Conservation (phyloP, 768 basidiomycete species). For the Termitomyces titanicus region DNA sequence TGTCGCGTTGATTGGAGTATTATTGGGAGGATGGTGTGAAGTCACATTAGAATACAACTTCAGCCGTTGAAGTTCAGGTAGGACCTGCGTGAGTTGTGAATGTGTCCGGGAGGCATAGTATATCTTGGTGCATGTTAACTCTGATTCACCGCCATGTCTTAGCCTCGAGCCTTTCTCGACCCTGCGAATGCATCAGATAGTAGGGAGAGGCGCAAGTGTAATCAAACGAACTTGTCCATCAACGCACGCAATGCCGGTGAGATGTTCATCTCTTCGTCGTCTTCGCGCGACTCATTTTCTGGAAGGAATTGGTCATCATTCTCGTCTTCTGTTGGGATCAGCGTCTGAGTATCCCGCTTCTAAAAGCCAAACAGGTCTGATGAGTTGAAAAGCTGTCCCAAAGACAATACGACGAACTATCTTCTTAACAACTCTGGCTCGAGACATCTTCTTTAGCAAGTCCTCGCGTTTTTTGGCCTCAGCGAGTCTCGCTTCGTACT, state of each 20-base stretch:
- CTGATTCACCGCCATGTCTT: constrained; percentile 28
- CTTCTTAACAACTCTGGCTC: constrained; percentile 58
- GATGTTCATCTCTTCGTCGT: constrained; percentile 51
- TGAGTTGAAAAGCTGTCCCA: neutral
- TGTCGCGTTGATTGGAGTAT: constrained; percentile 6
- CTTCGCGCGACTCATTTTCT: constrained; percentile 38
- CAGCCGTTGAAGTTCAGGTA: constrained; percentile 81
- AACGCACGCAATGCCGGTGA: constrained; percentile 76
- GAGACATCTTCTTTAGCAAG: constrained; percentile 45
- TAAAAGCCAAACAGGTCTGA: neutral
- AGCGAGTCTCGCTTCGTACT: constrained; percentile 57
- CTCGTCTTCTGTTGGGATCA: constrained; percentile 25
- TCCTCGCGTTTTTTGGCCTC: constrained; percentile 64
- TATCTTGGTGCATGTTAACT: constrained; percentile 73
- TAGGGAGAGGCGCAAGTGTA: neutral
- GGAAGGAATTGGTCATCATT: constrained; percentile 77
- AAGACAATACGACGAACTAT: constrained; percentile 36
- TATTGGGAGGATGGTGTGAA: constrained; percentile 20
- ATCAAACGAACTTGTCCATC: constrained; percentile 63
- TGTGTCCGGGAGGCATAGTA: constrained; percentile 96
- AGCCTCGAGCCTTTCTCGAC: constrained; percentile 29
- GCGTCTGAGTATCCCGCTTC: constrained; percentile 14
- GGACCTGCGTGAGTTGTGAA: constrained; percentile 89
- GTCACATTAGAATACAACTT: constrained; percentile 36
- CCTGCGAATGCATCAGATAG: constrained; percentile 16